These are phyloP conservation scores for Pelargonium australe DNA, from an alignment of 441 rosid species.

Conservation along the genomic window DNA sequence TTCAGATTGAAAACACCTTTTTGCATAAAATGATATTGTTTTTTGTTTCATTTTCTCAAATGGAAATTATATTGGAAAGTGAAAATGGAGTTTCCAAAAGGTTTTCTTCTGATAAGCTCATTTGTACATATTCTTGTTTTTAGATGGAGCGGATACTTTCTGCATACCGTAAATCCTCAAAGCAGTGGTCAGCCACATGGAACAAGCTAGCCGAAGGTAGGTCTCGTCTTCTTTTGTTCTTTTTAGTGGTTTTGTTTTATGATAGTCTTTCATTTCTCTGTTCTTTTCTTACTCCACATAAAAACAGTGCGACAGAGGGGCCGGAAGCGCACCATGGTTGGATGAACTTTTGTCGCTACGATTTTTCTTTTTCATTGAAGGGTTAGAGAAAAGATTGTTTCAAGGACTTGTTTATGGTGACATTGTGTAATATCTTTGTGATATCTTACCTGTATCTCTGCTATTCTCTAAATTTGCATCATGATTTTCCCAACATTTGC, in stretches of 20 bases:
- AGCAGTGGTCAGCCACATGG: conserved; percentile 86
- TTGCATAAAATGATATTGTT: not conserved
- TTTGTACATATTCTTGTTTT: conserved; percentile 4
- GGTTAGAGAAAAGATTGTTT: conserved; percentile 10
- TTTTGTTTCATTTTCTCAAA: not conserved
- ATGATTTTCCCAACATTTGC: too few relatives aligned
- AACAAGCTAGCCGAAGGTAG: conserved; percentile 94
- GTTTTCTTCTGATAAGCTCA: conserved; percentile 1
- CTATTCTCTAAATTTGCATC: not conserved
- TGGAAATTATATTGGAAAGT: not conserved
- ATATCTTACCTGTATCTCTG: not conserved
- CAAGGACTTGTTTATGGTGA: not conserved
- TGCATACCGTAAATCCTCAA: conserved; percentile 81
- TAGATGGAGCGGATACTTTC: conserved; percentile 79
- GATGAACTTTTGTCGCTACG: conserved; percentile 32
- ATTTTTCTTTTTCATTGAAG: conserved; percentile 1
- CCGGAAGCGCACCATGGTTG: conserved; percentile 85
- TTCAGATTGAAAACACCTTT: not conserved
- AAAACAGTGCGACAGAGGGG: conserved; percentile 79
- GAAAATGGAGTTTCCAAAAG: not conserved
- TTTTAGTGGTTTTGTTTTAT: conserved; percentile 1
- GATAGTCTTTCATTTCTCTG: not conserved
- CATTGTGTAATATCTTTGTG: conserved; percentile 6
- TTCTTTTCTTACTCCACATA: conserved; percentile 18
- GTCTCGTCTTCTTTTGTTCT: conserved; percentile 8